Percentiles rank a stretch among this genome's conserved stretches.
Conservation (phyloP, 441 rosid genomes). For the Melastoma candidum region DNA sequence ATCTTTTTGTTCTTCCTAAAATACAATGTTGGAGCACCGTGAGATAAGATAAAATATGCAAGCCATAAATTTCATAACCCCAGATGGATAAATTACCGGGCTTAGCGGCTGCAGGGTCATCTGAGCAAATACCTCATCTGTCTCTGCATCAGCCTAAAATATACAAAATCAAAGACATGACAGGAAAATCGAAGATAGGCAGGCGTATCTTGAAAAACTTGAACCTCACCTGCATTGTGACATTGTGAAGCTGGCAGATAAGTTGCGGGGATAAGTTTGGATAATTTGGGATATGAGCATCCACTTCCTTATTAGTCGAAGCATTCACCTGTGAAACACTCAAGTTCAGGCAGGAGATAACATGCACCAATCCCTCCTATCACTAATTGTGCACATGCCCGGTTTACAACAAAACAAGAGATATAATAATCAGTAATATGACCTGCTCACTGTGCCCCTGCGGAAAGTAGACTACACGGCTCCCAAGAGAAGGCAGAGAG, state of each 20-base stretch:
- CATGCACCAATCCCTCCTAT: neutral
- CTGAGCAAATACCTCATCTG: slow-evolving; percentile 13
- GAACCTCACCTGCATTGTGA: slow-evolving; percentile 9
- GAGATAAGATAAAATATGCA: neutral
- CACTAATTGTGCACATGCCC: neutral
- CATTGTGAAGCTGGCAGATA: slow-evolving; percentile 11
- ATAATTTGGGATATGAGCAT: slow-evolving; percentile 10
- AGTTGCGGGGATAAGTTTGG: slow-evolving; percentile 11
- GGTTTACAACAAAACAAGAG: neutral
- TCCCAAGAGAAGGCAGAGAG: slow-evolving; percentile 9
- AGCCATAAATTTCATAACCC: neutral
- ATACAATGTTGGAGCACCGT: no score
- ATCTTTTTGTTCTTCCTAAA: slow-evolving; percentile 12
- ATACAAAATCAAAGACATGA: neutral
- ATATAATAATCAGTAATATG: neutral
- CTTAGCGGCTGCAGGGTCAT: slow-evolving; percentile 14
- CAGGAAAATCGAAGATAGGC: neutral
- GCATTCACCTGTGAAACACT: slow-evolving; percentile 7
- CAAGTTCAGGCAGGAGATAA: neutral
- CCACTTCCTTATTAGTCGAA: slow-evolving; percentile 13
- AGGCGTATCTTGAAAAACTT: neutral
- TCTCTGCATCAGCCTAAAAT: slow-evolving; percentile 10
- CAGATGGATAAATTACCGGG: neutral
- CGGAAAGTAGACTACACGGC: slow-evolving; percentile 12
- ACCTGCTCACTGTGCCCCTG: slow-evolving; percentile 15